phyloP scores from a whole-genome alignment of 257 asterid species.

The Handroanthus guayacan region DNA sequence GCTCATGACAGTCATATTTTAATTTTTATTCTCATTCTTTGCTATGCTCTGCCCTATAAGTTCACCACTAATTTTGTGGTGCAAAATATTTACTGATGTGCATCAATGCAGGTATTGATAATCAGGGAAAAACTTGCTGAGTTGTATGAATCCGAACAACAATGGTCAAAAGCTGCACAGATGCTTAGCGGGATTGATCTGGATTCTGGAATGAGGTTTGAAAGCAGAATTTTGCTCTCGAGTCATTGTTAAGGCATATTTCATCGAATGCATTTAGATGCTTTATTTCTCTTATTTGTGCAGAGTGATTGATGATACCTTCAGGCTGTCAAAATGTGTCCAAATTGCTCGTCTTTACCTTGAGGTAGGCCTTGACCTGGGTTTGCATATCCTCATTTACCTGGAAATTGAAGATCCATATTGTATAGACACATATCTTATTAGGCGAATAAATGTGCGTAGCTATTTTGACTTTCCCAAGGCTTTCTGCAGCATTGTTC shows the following conservation, averaged over 20 bases:
- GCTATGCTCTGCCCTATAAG: slow-evolving; percentile 16
- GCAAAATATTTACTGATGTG: slow-evolving; percentile 23
- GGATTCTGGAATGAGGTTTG: slow-evolving; percentile 98
- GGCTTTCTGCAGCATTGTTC: background rate
- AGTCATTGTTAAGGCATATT: slow-evolving; percentile 20
- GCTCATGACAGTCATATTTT: background rate
- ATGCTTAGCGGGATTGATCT: slow-evolving; percentile 99
- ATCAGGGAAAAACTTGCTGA: slow-evolving; percentile 96
- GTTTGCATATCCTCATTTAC: background rate
- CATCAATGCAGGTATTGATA: slow-evolving; percentile 68
- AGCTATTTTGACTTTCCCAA: slow-evolving; percentile 15
- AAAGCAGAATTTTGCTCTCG: slow-evolving; percentile 16
- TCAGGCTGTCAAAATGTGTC: slow-evolving; percentile 89
- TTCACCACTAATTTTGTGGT: slow-evolving; percentile 25
- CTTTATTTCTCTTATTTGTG: slow-evolving; percentile 34
- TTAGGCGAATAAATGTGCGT: slow-evolving; percentile 10
- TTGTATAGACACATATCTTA: slow-evolving; percentile 1
- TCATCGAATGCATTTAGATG: slow-evolving; percentile 16
- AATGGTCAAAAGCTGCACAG: slow-evolving; percentile 98
- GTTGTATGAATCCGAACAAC: slow-evolving; percentile 88
- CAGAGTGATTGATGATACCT: slow-evolving; percentile 94
- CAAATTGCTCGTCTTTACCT: slow-evolving; percentile 97
- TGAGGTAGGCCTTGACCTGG: slow-evolving; percentile 62
- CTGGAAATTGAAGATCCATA: background rate
- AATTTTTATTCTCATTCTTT: slow-evolving; percentile 7